Evolutionary conservation across 1,284 basidiomycete genomes (phyloP).

Genomic region (Sporisorium sorghi): DNA sequence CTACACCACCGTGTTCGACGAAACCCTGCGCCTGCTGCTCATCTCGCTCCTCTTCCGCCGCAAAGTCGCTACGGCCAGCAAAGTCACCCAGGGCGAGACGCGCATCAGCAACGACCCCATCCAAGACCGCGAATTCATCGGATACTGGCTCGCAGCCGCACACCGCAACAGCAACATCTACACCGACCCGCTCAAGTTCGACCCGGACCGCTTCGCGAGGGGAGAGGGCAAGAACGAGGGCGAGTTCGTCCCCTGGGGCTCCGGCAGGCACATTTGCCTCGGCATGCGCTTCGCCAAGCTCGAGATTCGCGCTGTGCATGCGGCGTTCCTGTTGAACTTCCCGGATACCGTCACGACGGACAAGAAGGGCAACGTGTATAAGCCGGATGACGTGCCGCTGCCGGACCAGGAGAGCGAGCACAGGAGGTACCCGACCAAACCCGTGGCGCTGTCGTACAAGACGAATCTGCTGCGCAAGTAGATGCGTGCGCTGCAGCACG

Average conservation of each 20-base stretch:
- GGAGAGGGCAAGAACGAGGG: slow-evolving; percentile 45
- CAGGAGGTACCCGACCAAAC: slow-evolving; percentile 38
- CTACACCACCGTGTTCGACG: slow-evolving; percentile 38
- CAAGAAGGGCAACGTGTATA: slow-evolving; percentile 13
- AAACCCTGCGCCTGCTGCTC: slow-evolving; percentile 50
- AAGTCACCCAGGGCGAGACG: slow-evolving; percentile 25
- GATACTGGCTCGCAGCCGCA: slow-evolving; percentile 45
- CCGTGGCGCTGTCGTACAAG: slow-evolving; percentile 28
- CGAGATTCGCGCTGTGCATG: slow-evolving; percentile 41
- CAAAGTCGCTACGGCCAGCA: slow-evolving; percentile 24
- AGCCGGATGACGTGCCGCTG: slow-evolving; percentile 14
- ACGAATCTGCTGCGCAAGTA: slow-evolving; percentile 17
- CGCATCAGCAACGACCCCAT: slow-evolving; percentile 31
- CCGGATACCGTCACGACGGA: slow-evolving; percentile 22
- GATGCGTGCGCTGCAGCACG: too few relatives aligned
- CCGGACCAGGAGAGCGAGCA: slow-evolving; percentile 51
- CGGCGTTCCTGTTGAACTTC: slow-evolving; percentile 42
- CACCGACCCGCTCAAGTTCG: slow-evolving; percentile 38
- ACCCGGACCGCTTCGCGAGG: slow-evolving; percentile 42
- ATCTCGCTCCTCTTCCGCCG: slow-evolving; percentile 48
- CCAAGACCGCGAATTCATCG: slow-evolving; percentile 34
- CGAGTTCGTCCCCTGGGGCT: slow-evolving; percentile 55
- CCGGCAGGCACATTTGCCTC: slow-evolving; percentile 48
- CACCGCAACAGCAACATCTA: slow-evolving; percentile 49
- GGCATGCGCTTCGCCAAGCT: slow-evolving; percentile 56